Evolutionary conservation across 1,284 basidiomycete species (phyloP), one percentile per base, ranked within the genome.

Genomic region (Malassezia yamatoensis): DNA sequence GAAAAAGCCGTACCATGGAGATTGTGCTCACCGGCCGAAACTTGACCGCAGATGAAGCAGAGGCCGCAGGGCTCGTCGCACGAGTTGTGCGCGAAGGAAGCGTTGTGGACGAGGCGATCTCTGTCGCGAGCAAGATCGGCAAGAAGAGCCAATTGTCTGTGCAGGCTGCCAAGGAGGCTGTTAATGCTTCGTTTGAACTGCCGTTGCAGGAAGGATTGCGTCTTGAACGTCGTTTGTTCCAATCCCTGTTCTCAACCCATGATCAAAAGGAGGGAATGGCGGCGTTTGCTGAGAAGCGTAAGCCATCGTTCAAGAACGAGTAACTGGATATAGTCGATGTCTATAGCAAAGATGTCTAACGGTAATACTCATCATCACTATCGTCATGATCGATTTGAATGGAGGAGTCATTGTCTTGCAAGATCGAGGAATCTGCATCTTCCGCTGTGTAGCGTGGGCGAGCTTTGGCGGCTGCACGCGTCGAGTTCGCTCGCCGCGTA

Each of bases 241-340:
- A 96, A 68, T 81, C 84, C 49, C 77, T 93, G 61, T 98, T 98
- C 68, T 90, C 90, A 15, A 96, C 93, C 38, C 82, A 86, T 60
- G 93, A 98, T 76, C 93, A 96, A 79, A 96, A 96, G 80, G 90
- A 96, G 78, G 89, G 91, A 24, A 96, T 96, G 93, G 75, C 80
- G 37, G 93, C 91, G n/a, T 96, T 98, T 72, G 84, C 85, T n/a
- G 89, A 96, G 77, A 98, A 96, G 81, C 83, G 93, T 74, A 88
- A 88, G 53, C 63, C 67, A 34, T 53, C 33, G 37, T 70, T 70
- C 37, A 66, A 60, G 57, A 63, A 70, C 59, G 60, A 68, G 64
- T 70, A 62, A 56, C n/a, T 33, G 12, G 11, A 13, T 18, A n/a
- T 45, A 29, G 24, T 29, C 24, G 24, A 45, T 45, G 46, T 36